Base-by-base conservation (phyloP, 495 filamentous ascomycete species). In the Coniosporium apollinis region DNA sequence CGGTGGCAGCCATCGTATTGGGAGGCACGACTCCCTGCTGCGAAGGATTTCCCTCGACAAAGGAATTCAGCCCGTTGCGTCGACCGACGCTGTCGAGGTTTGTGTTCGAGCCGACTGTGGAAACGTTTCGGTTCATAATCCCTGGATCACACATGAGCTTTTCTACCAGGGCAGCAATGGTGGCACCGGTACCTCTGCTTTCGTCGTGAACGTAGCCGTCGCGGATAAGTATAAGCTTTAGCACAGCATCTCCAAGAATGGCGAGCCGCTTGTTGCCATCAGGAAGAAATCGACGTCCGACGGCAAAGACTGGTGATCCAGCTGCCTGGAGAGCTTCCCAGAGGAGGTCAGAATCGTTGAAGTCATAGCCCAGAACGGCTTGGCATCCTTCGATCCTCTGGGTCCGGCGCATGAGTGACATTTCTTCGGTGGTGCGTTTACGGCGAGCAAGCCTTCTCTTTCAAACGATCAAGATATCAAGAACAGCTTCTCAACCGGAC, bases 311-410 rank as follows among this genome's bases (percentile, higher is more conserved):
- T n/a, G n/a, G n/a, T n/a, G n/a, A n/a, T n/a, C 24, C 24, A 8
- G 24, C 8, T 8, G 24, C 24, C 8, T 13, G 7, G 24, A 26
- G 24, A 8, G 24, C 24, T 26, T 26, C 24, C 24, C 24, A 26
- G 7, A 26, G 24, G 13, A 26, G 24, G 7, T 26, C 8, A 26
- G 24, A 13, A 13, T 26, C 24, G 24, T 26, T 26, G 24, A 26
- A 26, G 24, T 26, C 8, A 26, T 26, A 26, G 13, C 24, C 24
- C 7, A 26, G 7, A 26, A 13, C 24, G 13, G 8, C 13, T 13
- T 26, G 8, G 24, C 8, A 7, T 26, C 24, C 24, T 26, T 26
- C 8, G 13, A 26, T 26, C 52, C 13, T 39, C n/a, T n/a, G n/a
- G n/a, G n/a, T n/a, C n/a, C n/a, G n/a, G n/a, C n/a, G n/a, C n/a